phyloP scores from a whole-genome alignment of 163 green algal genomes.

The Botryococcus braunii region DNA sequence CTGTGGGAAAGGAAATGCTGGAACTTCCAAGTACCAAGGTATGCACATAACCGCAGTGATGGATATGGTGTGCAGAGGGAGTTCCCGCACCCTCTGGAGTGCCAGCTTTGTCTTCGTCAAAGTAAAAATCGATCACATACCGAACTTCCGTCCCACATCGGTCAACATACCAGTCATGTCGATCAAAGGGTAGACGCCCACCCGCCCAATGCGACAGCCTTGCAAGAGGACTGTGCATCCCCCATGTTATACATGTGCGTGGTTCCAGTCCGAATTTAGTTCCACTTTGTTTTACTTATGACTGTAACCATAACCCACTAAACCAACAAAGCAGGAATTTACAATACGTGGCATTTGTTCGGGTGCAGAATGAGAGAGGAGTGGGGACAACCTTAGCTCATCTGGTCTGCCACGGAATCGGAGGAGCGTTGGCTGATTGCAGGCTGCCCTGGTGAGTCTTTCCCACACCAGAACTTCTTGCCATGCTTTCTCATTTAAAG shows the following conservation, averaged over 20 bases:
- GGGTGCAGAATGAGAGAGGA: too few relatives aligned
- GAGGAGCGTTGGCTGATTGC: constrained; percentile 62
- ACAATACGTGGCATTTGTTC: too few relatives aligned
- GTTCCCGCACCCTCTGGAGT: constrained; percentile 56
- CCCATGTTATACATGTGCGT: too few relatives aligned
- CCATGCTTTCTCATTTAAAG: constrained; percentile 48
- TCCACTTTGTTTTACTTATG: too few relatives aligned
- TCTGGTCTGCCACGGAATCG: constrained; percentile 82
- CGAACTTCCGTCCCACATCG: constrained; percentile 79
- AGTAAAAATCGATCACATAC: constrained; percentile 99
- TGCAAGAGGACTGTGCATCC: constrained; percentile 66
- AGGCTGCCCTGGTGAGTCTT: constrained; percentile 52
- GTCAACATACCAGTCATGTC: constrained; percentile 93
- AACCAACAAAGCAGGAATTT: too few relatives aligned
- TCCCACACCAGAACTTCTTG: constrained; percentile 46
- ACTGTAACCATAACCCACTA: too few relatives aligned
- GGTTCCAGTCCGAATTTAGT: too few relatives aligned
- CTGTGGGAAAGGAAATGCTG: too few relatives aligned
- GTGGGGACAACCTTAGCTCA: constrained; percentile 66
- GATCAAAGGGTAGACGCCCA: constrained; percentile 79
- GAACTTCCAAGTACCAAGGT: too few relatives aligned
- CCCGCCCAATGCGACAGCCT: constrained; percentile 54
- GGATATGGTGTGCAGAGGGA: too few relatives aligned
- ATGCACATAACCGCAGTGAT: too few relatives aligned
- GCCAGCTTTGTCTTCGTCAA: constrained; percentile 83